phyloP scores from a whole-genome alignment of 768 basidiomycete species.

The Phaeotremella skinneri region DNA sequence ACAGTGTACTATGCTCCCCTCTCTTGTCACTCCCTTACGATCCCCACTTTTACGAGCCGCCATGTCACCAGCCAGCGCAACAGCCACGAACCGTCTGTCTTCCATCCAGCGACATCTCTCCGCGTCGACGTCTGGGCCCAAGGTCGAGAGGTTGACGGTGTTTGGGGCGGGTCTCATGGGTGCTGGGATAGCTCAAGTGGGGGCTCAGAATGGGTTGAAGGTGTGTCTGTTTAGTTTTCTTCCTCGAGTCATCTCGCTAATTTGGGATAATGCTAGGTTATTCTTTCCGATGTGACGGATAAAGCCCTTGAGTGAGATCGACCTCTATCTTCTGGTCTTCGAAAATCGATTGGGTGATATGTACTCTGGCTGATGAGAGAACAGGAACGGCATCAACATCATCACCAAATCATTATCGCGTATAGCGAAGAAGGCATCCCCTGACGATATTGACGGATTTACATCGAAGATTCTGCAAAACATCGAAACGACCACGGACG shows the following conservation, averaged over 20 bases:
- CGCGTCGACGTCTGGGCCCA: background rate
- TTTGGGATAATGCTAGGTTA: slow-evolving; percentile 43
- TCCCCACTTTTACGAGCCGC: background rate
- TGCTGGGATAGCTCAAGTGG: slow-evolving; percentile 55
- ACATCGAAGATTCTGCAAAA: slow-evolving; percentile 47
- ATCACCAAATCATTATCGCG: slow-evolving; percentile 53
- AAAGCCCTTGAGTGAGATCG: slow-evolving; percentile 44
- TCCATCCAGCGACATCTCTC: slow-evolving; percentile 30
- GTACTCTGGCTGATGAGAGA: background rate
- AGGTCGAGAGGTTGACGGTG: slow-evolving; percentile 51
- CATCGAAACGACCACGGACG: slow-evolving; percentile 52
- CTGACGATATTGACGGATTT: slow-evolving; percentile 42
- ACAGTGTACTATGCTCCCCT: background rate
- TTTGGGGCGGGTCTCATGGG: slow-evolving; percentile 55
- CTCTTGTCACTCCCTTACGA: background rate
- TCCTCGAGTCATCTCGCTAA: background rate
- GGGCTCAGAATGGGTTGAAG: slow-evolving; percentile 53
- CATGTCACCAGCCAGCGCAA: slow-evolving; percentile 4
- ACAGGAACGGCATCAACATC: slow-evolving; percentile 51
- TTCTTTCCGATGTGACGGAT: slow-evolving; percentile 52
- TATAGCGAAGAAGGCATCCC: slow-evolving; percentile 51
- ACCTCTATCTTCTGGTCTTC: background rate
- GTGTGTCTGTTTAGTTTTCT: slow-evolving; percentile 25
- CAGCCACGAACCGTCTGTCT: slow-evolving; percentile 15
- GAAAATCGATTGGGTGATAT: background rate